phyloP scores from a whole-genome alignment of 2,329 filamentous ascomycete genomes.

The Beauveria brongniartii region DNA sequence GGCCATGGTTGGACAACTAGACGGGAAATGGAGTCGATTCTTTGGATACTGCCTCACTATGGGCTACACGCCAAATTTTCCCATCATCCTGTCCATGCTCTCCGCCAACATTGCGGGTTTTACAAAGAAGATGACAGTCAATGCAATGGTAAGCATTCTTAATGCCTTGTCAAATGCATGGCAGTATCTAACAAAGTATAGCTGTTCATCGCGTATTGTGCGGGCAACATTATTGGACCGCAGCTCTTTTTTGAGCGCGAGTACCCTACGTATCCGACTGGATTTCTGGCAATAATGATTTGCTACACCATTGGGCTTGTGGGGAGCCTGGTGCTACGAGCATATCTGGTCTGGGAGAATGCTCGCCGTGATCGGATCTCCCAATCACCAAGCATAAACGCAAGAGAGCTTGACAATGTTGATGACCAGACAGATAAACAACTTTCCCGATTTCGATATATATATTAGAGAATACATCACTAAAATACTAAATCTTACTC shows the following conservation, averaged over 20 bases:
- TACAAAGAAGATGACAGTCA: constrained; percentile 51
- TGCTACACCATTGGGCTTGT: constrained; percentile 46
- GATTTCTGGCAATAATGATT: constrained; percentile 52
- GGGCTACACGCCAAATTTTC: constrained; percentile 9
- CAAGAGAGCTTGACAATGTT: neutral
- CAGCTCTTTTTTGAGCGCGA: constrained; percentile 52
- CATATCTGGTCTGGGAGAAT: constrained; percentile 44
- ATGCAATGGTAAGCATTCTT: constrained; percentile 17
- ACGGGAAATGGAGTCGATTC: constrained; percentile 2
- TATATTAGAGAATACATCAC: neutral
- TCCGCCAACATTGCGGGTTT: constrained; percentile 50
- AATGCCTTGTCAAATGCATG: too few relatives aligned
- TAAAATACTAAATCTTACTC: neutral
- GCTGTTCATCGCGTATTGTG: constrained; percentile 50
- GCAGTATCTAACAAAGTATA: neutral
- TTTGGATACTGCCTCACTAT: constrained; percentile 1
- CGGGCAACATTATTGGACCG: constrained; percentile 53
- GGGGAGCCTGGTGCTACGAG: constrained; percentile 35
- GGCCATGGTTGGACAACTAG: constrained; percentile 16
- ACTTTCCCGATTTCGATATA: neutral
- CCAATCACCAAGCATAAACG: neutral
- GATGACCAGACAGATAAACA: neutral
- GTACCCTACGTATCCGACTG: constrained; percentile 51
- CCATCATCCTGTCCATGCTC: constrained; percentile 44
- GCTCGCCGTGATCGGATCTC: constrained; percentile 35